A percentile compares a stretch with the other conserved stretches of the same genome.
Conservation (phyloP, 2,329 filamentous ascomycete genomes). For the Aspergillus aculeatus region DNA sequence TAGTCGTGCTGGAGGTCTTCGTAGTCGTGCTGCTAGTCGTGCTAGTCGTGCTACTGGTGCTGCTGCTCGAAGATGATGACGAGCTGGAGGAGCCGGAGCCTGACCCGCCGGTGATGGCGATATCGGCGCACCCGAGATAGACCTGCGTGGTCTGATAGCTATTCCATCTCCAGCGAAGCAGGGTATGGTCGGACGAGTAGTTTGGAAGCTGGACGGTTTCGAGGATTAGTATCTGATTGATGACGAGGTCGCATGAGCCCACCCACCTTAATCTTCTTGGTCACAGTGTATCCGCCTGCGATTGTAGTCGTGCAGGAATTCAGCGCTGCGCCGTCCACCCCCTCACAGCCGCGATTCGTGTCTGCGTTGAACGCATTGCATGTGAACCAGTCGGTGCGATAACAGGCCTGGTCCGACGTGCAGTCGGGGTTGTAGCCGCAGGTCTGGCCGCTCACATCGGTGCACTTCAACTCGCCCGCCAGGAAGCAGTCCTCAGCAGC, state of each 20-base stretch:
- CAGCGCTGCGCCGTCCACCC: conserved; percentile 47
- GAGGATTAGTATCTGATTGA: too few relatives aligned
- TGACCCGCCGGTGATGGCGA: conserved; percentile 39
- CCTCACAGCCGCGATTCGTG: conserved; percentile 33
- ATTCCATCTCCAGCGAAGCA: conserved; percentile 56
- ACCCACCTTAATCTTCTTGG: conserved; percentile 52
- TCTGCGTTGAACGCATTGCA: conserved; percentile 35
- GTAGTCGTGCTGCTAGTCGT: not conserved
- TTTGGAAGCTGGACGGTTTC: conserved; percentile 26
- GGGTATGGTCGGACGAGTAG: conserved; percentile 51
- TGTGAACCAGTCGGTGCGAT: conserved; percentile 56
- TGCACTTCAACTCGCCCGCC: conserved; percentile 49
- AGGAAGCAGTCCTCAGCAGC: conserved; percentile 55
- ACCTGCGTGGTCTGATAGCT: conserved; percentile 56
- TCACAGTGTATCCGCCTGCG: conserved; percentile 54
- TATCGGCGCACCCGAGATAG: conserved; percentile 55
- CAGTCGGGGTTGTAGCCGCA: conserved; percentile 54
- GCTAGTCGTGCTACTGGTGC: conserved; percentile 27
- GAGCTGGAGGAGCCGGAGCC: not conserved
- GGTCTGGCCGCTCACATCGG: conserved; percentile 50
- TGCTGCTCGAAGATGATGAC: not conserved
- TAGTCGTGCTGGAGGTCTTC: conserved; percentile 13
- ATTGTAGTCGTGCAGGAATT: conserved; percentile 54
- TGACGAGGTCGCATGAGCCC: too few relatives aligned
- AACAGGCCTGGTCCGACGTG: conserved; percentile 44